phyloP scores from a whole-genome alignment of 73 alveolate species.

The Symbiodinium natans region DNA sequence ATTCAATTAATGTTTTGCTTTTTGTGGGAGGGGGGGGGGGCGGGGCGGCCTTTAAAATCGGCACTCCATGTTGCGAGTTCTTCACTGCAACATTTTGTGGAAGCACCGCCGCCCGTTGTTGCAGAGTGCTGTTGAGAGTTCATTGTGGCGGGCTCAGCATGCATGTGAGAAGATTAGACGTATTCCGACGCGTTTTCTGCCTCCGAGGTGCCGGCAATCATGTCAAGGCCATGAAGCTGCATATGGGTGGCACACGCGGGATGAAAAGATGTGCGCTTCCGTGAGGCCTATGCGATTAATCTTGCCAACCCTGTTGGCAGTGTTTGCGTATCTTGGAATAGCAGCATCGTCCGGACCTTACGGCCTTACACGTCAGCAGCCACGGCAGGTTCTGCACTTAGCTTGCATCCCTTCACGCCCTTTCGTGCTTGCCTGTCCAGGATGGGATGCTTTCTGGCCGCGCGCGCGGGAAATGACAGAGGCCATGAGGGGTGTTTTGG shows the following conservation, averaged over 20 bases:
- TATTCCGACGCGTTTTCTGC: too few relatives aligned
- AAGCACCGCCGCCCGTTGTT: background rate
- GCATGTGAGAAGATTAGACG: too few relatives aligned
- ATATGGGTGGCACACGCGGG: background rate
- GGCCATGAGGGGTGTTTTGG: background rate
- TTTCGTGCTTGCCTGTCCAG: too few relatives aligned
- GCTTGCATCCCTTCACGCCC: background rate
- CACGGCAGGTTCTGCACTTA: too few relatives aligned
- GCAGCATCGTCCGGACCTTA: background rate
- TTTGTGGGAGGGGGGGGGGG: too few relatives aligned
- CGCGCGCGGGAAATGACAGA: background rate
- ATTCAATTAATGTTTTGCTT: too few relatives aligned
- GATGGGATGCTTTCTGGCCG: background rate
- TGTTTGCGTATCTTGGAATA: background rate
- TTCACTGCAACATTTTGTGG: background rate
- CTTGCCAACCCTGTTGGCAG: background rate
- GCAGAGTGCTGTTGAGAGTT: background rate
- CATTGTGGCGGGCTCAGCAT: background rate
- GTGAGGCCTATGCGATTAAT: slow-evolving; percentile 9
- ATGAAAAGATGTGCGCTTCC: too few relatives aligned
- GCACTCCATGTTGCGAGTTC: background rate
- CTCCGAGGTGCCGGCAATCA: background rate
- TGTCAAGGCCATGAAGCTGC: background rate
- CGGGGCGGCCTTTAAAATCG: too few relatives aligned
- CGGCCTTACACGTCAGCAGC: too few relatives aligned